These are phyloP conservation scores for Pluteus cervinus DNA, from an alignment of 768 basidiomycete genomes.

Conservation along the genomic window DNA sequence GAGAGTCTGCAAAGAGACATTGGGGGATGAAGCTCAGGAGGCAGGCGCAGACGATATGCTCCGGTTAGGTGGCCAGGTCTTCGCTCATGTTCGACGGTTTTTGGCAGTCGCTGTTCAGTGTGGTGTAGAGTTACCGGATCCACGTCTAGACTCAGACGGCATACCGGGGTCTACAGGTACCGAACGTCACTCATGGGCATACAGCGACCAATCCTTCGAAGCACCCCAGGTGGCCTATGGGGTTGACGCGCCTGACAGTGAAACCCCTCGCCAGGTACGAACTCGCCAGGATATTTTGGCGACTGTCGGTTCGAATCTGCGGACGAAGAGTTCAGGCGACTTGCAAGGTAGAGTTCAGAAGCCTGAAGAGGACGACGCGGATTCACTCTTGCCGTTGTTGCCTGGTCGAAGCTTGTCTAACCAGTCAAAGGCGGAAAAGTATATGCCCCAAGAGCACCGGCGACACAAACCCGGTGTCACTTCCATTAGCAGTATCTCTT, in stretches of 20 bases:
- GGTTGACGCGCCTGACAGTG: no score
- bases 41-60: slow-evolving; percentile 74
- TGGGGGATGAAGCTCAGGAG: slow-evolving; percentile 39
- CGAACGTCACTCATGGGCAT: slow-evolving; percentile 14
- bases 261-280: no score
- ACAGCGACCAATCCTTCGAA: no score
- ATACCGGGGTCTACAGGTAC: slow-evolving; percentile 1
- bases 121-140: slow-evolving; percentile 62
- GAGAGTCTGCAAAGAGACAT: slow-evolving; percentile 48
- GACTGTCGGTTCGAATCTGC: no score
- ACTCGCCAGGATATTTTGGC: no score
- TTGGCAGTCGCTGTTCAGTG: slow-evolving; percentile 71
- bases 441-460: slow-evolving; percentile 27
- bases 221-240: no score
- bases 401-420: no score
- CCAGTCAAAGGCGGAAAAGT: slow-evolving; percentile 33
- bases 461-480: slow-evolving; percentile 40
- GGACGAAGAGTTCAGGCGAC: no score
- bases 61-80: slow-evolving; percentile 72
- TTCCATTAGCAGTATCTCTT: slow-evolving; percentile 69
- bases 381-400: no score
- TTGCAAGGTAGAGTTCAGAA: no score
- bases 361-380: no score
- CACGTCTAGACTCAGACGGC: slow-evolving; percentile 20
- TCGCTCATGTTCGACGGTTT: slow-evolving; percentile 75